Evolutionary conservation across 306 rosid species (phyloP).

Genomic region (Senna tora): DNA sequence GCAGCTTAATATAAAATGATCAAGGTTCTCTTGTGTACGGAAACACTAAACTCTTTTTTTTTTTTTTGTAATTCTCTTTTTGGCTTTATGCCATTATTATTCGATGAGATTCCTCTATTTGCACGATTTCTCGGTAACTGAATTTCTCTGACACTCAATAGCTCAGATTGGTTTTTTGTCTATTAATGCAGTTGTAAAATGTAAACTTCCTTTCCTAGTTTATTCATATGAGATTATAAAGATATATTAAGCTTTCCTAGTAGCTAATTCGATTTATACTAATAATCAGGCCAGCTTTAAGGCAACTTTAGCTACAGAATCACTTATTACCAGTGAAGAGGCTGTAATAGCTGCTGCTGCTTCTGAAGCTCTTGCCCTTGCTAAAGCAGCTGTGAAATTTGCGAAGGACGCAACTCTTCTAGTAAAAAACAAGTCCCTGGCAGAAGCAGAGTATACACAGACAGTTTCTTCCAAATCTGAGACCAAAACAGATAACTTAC

Average conservation of each 20-base stretch:
- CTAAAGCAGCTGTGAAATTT: constrained; percentile 84
- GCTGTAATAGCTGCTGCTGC: constrained; percentile 89
- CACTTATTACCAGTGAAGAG: constrained; percentile 80
- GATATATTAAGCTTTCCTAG: constrained; percentile 24
- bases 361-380: constrained; percentile 90
- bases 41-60: background rate
- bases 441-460: constrained; percentile 39
- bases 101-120: constrained; percentile 1
- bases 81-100: background rate
- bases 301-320: constrained; percentile 69
- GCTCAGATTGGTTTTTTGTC: constrained; percentile 22
- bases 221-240: constrained; percentile 25
- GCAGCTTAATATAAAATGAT: background rate
- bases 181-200: background rate
- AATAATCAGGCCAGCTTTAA: constrained; percentile 58
- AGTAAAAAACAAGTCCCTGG: constrained; percentile 44
- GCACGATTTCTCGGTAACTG: constrained; percentile 3
- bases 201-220: constrained; percentile 20
- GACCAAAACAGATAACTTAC: constrained; percentile 46
- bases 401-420: constrained; percentile 77
- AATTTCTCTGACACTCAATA: constrained; percentile 4
- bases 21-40: background rate
- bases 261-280: constrained; percentile 35
- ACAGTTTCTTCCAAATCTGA: constrained; percentile 44
- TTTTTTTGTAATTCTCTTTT: background rate